Evolutionary conservation across 2,329 filamentous ascomycete species (phyloP), one percentile per base, ranked within the genome.

Genomic region (Xylariaceae sp.): DNA sequence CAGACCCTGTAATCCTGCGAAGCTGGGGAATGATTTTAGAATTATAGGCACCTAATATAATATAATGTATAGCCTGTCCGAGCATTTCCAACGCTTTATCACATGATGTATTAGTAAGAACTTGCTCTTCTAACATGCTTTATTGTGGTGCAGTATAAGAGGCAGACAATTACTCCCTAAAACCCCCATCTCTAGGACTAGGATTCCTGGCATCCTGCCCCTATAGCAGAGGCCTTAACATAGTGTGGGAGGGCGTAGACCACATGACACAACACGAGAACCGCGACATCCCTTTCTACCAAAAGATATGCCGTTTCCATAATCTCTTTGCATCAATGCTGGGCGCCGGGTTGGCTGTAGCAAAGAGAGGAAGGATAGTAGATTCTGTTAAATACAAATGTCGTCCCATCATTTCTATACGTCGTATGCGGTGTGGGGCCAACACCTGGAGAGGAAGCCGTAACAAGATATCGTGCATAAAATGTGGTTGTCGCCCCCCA

Each of bases 351-450:
- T 26, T 23, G 23, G 44, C 40, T 40, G 43, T 40, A 42, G 50
- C 21, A 56, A 56, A 44, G 40, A 21, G 54, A 56, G 16, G 54
- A 57, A 50, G 53, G 32, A 37, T 37, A 56, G 43, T 40, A 51
- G 44, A 56, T 57, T 48, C 44, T 54, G 47, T 45, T 52, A 62
- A 57, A 55, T 56, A 60, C 54, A 60, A 56, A 44, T 58, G 54
- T 62, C 60, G 50, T 62, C 54, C 50, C 54, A 52, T 62, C 60
- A 50, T 44, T 44, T 62, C 52, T 57, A 20, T 56, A 52, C 57
- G 42, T 49, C 50, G 40, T 43, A 44, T 52, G 40, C 40, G 40
- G 46, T 57, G 41, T 48, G 40, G 21, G 14, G 51, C 46, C 41
- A 48, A 40, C 47, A 49, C 45, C 41, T 26, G 40, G 40, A 40